These are phyloP conservation scores for Prillingera fragicola DNA, from an alignment of 1,284 basidiomycete genomes.

Conservation along the genomic window DNA sequence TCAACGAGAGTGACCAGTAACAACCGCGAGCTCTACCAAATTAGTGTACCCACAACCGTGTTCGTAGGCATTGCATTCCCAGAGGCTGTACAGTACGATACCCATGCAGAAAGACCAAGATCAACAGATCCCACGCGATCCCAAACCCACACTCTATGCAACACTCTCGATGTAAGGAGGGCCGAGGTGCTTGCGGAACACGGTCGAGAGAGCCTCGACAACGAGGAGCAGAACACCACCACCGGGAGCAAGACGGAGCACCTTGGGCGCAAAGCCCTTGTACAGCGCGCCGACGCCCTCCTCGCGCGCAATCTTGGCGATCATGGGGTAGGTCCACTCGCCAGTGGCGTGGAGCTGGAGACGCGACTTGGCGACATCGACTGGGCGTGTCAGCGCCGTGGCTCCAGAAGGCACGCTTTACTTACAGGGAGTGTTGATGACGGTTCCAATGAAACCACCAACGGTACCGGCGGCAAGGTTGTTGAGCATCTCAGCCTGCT, in stretches of 20 bases:
- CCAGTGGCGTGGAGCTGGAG: constrained; percentile 87
- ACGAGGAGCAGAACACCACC: constrained; percentile 84
- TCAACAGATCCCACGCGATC: too few relatives aligned
- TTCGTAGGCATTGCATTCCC: too few relatives aligned
- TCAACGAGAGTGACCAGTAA: too few relatives aligned
- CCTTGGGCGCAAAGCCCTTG: constrained; percentile 76
- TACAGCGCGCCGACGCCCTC: constrained; percentile 87
- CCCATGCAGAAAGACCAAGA: too few relatives aligned
- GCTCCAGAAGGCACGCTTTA: too few relatives aligned
- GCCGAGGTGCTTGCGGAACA: constrained; percentile 39
- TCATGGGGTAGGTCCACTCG: constrained; percentile 54
- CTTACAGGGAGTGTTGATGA: constrained; percentile 52
- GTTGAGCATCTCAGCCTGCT: constrained; percentile 70
- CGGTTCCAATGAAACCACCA: constrained; percentile 81
- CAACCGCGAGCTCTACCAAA: too few relatives aligned
- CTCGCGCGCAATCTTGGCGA: constrained; percentile 75
- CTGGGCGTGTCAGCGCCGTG: constrained; percentile 13
- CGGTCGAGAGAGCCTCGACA: constrained; percentile 44
- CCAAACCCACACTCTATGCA: too few relatives aligned
- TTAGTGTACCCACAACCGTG: too few relatives aligned
- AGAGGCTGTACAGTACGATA: too few relatives aligned
- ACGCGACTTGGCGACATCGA: constrained; percentile 88
- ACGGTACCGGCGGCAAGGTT: constrained; percentile 86
- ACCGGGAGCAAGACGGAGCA: constrained; percentile 82
- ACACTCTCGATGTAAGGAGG: constrained; percentile 36